Percentiles rank a stretch among this genome's conserved stretches.
Conservation (phyloP, 2,329 filamentous ascomycete genomes). For the Penicillium sp. region DNA sequence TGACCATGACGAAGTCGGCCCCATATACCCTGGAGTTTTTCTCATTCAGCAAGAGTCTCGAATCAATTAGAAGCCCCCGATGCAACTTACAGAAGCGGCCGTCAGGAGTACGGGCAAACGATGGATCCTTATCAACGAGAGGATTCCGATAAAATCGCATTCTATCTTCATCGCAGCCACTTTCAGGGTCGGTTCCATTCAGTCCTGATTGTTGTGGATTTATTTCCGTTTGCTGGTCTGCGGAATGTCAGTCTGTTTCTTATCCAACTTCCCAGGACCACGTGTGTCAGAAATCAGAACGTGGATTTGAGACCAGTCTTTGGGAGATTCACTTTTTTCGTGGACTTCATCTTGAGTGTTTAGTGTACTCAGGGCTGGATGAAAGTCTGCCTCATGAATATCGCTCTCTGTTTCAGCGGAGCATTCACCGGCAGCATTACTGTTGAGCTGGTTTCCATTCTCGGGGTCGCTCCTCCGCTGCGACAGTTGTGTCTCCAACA, state of each 20-base stretch:
- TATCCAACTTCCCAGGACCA: no score
- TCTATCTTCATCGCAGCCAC: conserved; percentile 10
- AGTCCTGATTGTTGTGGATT: not conserved
- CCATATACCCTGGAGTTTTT: conserved; percentile 27
- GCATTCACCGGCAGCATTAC: not conserved
- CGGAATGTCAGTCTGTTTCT: no score
- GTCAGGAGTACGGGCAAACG: conserved; percentile 26
- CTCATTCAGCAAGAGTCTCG: no score
- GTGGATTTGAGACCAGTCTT: no score
- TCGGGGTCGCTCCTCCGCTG: not conserved
- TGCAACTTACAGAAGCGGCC: conserved; percentile 26
- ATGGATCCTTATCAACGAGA: conserved; percentile 28
- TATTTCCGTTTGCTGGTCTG: no score
- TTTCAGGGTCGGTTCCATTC: conserved; percentile 1
- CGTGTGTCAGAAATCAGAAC: no score
- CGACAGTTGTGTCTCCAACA: conserved; percentile 15
- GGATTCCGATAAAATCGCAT: conserved; percentile 23
- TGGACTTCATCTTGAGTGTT: no score
- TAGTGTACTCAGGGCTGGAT: no score
- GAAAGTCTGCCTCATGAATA: no score
- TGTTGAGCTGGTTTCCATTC: not conserved
- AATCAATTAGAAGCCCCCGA: not conserved
- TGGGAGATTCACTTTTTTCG: no score
- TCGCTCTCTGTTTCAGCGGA: not conserved
- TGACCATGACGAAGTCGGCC: conserved; percentile 34